Base-by-base conservation (phyloP, 2,329 filamentous ascomycete genomes). In the Zymoseptoria pseudotritici region DNA sequence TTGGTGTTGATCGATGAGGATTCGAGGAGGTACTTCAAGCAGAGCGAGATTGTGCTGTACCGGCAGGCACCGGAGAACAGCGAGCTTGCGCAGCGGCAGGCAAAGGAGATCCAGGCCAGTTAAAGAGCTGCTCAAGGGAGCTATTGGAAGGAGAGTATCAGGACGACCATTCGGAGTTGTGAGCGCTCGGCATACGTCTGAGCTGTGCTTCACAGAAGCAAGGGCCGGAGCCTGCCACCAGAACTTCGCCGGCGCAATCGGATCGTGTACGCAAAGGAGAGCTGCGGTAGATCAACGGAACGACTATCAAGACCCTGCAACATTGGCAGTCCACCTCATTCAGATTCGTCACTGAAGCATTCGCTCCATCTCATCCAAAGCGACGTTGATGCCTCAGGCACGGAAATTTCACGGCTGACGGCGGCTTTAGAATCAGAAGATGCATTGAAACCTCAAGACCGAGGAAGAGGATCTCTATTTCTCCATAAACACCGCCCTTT, bases 1-100 rank as follows among this genome's bases (percentile, higher is more conserved):
- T 79, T 99, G 63, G 94, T 99, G 21, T 60, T 70, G 54, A 74
- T 74, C 58, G 71, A 72, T 65, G 70, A 72, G 92, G 94, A 99
- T 75, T 94, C 94, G 55, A 86, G 94, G 70, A 86, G 94, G 70
- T 99, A 99, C 79, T 99, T 99, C 79, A 99, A 99, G 77, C 94
- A 99, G 76, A 97, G 91, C 56, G 94, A 99, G 78, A 99, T 99
- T 73, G 92, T 97, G 60, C 86, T 99, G 56, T 97, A 89, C 79
- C 87, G 94, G 66, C 94, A 97, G 71, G 78, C 79, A 49, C 79
- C 79, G 7, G 79, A 82, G 69, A 78, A 78, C 36, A 71, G 78
- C 63, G 78, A 77, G 21, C 69, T 79, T 54, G 78, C 79, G 9
- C 73, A 77, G 65, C 76, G 77, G 64, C 78, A 80, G 69, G 79